These are phyloP conservation scores for Corrigiola litoralis DNA, from an alignment of 179 eudicot species.

Conservation along the genomic window DNA sequence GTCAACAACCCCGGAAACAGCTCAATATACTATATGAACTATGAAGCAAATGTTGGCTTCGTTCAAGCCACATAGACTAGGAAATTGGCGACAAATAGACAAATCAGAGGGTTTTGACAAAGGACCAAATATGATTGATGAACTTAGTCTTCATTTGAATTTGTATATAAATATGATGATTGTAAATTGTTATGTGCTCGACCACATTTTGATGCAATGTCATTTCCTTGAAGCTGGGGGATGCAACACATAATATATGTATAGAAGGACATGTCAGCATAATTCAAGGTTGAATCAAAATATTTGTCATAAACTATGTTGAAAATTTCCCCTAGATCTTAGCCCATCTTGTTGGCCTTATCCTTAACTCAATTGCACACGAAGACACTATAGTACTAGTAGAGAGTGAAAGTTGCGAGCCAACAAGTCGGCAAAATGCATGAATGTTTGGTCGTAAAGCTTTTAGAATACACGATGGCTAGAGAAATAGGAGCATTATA, in stretches of 20 bases:
- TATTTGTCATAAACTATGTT: neutral
- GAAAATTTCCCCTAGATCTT: neutral
- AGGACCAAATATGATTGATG: too few relatives aligned
- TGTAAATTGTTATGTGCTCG: too few relatives aligned
- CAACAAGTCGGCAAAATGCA: neutral
- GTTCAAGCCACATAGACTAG: too few relatives aligned
- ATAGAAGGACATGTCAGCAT: slow-evolving; percentile 13
- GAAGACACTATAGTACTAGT: neutral
- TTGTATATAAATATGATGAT: too few relatives aligned
- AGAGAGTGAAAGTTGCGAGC: neutral
- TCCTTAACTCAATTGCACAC: neutral
- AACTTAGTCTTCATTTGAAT: too few relatives aligned
- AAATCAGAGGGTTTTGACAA: neutral
- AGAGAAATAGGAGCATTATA: neutral
- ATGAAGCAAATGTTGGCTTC: neutral
- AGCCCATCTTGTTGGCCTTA: slow-evolving; percentile 2
- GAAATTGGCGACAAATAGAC: neutral
- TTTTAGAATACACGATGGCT: too few relatives aligned
- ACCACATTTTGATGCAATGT: neutral
- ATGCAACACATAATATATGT: too few relatives aligned
- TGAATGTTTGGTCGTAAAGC: too few relatives aligned
- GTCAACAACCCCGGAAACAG: neutral
- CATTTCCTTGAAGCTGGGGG: neutral
- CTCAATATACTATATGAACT: neutral
- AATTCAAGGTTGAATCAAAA: neutral